Evolutionary conservation across 2,329 filamentous ascomycete genomes (phyloP).

Genomic region (Davidsoniella neocaledoniae): DNA sequence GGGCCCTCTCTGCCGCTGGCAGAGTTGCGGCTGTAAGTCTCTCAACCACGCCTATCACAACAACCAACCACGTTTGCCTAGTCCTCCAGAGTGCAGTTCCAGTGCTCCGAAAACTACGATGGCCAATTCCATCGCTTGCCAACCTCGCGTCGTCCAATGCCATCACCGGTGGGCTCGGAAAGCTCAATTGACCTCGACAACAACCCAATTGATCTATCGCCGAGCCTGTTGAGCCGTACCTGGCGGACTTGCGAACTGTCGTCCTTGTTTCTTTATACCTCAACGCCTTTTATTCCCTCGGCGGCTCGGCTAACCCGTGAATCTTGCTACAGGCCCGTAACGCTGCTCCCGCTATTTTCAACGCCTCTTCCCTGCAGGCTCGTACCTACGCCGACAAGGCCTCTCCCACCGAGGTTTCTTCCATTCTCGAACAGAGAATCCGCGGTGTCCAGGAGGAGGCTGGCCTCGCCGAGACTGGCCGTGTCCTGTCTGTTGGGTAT

Average conservation of each 20-base stretch:
- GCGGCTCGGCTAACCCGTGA: slow-evolving; percentile 36
- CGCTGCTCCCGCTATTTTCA: slow-evolving; percentile 63
- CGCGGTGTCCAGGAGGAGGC: slow-evolving; percentile 96
- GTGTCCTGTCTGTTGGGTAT: slow-evolving; percentile 97
- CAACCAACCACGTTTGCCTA: slow-evolving; percentile 1
- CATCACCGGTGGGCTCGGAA: slow-evolving; percentile 9
- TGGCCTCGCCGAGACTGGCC: slow-evolving; percentile 92
- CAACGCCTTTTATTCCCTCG: slow-evolving; percentile 4
- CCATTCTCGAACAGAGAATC: slow-evolving; percentile 98
- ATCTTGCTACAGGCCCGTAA: slow-evolving; percentile 60
- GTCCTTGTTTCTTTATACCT: slow-evolving; percentile 19
- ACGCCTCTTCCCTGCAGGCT: slow-evolving; percentile 51
- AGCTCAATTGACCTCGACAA: slow-evolving; percentile 9
- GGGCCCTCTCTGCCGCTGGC: slow-evolving; percentile 80
- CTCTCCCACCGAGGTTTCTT: slow-evolving; percentile 92
- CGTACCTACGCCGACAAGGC: slow-evolving; percentile 93
- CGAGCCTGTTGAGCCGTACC: slow-evolving; percentile 6
- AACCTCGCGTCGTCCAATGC: slow-evolving; percentile 15
- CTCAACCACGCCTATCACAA: slow-evolving; percentile 18
- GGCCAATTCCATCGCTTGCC: slow-evolving; percentile 29
- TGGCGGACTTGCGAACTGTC: slow-evolving; percentile 9
- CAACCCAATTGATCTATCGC: slow-evolving; percentile 9
- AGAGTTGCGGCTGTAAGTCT: slow-evolving; percentile 88
- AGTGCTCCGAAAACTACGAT: slow-evolving; percentile 18
- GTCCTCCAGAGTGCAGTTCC: slow-evolving; percentile 4